Evolutionary conservation across 441 rosid species (phyloP).

Genomic region (Mallotus japonicus): DNA sequence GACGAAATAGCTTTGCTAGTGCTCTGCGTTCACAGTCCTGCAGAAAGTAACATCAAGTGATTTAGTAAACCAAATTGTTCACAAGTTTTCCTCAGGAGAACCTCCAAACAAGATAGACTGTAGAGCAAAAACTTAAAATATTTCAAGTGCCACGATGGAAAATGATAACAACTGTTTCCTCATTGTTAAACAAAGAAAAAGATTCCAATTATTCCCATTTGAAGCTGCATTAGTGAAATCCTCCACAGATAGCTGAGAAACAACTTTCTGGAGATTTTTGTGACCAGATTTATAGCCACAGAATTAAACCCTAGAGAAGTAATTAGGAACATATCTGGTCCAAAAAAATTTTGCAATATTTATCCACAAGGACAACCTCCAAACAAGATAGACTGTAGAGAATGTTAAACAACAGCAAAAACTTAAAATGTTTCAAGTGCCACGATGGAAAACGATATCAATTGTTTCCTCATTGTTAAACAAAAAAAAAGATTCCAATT

Average conservation of each 20-base stretch:
- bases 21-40: constrained; percentile 94
- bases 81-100: not conserved
- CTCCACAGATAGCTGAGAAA: not conserved
- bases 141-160: no score
- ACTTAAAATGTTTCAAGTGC: no score
- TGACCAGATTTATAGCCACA: not conserved
- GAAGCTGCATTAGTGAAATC: not conserved
- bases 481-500: not conserved
- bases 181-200: not conserved
- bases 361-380: not conserved
- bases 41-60: constrained; percentile 25
- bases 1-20: constrained; percentile 62
- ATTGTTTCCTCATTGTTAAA: no score
- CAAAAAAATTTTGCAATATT: not conserved
- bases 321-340: not conserved
- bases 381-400: no score
- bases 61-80: not conserved
- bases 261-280: not conserved
- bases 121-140: no score
- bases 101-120: constrained; percentile 4
- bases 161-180: no score
- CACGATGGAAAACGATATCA: no score
- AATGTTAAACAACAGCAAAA: no score
- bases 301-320: not conserved
- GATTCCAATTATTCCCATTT: not conserved